These are phyloP conservation scores for Podaxis pistillaris DNA, from an alignment of 768 basidiomycete genomes.

Conservation along the genomic window DNA sequence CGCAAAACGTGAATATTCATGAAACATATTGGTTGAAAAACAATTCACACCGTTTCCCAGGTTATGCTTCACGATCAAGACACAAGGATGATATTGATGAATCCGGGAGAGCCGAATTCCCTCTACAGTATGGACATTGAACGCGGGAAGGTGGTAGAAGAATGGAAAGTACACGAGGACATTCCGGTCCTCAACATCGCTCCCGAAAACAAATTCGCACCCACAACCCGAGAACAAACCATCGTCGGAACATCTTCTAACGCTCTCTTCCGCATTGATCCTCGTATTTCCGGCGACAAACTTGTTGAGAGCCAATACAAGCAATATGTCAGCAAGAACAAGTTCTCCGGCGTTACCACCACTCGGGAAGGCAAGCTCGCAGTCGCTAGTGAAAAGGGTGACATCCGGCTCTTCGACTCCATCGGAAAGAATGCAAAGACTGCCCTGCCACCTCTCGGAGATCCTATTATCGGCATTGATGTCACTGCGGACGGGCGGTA, in stretches of 20 bases:
- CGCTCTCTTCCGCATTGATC: constrained; percentile 96
- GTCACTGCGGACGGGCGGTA: constrained; percentile 92
- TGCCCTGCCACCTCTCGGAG: constrained; percentile 90
- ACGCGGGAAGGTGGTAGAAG: constrained; percentile 94
- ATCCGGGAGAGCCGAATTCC: constrained; percentile 75
- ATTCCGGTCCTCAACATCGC: constrained; percentile 86
- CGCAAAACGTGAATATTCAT: constrained; percentile 63
- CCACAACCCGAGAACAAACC: constrained; percentile 89
- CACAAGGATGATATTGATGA: constrained; percentile 90
- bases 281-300: constrained; percentile 88
- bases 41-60: constrained; percentile 35
- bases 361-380: constrained; percentile 86
- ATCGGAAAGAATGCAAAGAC: constrained; percentile 99
- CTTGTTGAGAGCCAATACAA: constrained; percentile 94
- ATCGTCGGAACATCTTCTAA: constrained; percentile 93
- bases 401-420: constrained; percentile 90
- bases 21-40: neutral
- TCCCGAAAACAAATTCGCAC: constrained; percentile 93
- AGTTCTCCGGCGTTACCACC: constrained; percentile 90
- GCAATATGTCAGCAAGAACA: constrained; percentile 93
- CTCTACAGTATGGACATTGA: constrained; percentile 92
- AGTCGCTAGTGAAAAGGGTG: constrained; percentile 95
- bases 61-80: constrained; percentile 98
- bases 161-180: constrained; percentile 96
- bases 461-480: constrained; percentile 93